Base-by-base conservation (phyloP, 1,284 basidiomycete species). In the Fomes fomentarius region DNA sequence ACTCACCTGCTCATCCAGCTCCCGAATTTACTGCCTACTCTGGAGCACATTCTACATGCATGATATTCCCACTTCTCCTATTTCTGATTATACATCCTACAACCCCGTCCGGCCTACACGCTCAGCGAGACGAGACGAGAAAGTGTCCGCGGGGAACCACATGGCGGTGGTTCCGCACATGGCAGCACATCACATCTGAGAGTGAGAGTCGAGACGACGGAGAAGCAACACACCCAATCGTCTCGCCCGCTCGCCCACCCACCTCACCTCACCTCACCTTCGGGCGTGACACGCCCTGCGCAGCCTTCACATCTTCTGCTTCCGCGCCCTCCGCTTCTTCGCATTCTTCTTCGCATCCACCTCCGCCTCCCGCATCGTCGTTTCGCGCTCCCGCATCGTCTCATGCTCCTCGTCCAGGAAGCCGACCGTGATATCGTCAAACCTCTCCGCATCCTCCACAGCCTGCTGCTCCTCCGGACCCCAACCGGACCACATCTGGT, bases 401-500 rank as follows among this genome's bases (percentile, higher is more conserved):
- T 52, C 57, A 47, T 62, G 60, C 62, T 85, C 84, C 69, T 87
- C 84, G 49, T 87, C 84, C 74, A 86, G 74, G 50, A 85, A 77
- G 5, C 83, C 82, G 14, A 83, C 76, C 10, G 79, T 81, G 54
- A 85, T 78, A 64, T 87, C 81, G 59, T 87, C 80, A 65, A 86
- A 89, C 58, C 74, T 72, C 68, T 89, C 87, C 14, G 75, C 81
- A 60, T 89, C 85, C 31, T 87, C 85, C 15, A 87, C 75, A 0
- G 79, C 83, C 57, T 75, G 68, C 62, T 71, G 71, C 61, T 84
- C 82, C 58, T 83, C 80, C 9, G 68, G 56, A 17, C 65, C 71
- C 84, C 87, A 86, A 14, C 74, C 80, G 19, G 73, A 66, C 76
- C 78, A 81, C 42, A 68, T 50, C 11, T 70, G 71, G 19, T 75